Evolutionary conservation across 2,329 filamentous ascomycete genomes (phyloP).

Genomic region (Aspergillus sp.): DNA sequence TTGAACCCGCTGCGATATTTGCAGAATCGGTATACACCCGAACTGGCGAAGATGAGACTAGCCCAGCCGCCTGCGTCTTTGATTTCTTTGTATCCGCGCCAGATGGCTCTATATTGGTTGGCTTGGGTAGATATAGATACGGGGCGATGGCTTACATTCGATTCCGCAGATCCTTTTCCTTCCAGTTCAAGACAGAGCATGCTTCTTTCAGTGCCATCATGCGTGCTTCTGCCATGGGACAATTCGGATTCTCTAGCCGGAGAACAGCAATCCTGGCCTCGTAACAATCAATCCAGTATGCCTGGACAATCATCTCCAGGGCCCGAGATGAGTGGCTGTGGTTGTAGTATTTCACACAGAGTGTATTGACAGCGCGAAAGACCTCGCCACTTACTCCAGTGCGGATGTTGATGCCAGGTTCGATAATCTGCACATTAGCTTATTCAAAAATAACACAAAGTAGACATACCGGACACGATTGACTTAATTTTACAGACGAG

Average conservation of each 20-base stretch:
- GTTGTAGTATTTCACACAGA: conserved; percentile 25
- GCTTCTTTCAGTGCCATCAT: conserved; percentile 51
- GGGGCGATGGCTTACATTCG: conserved; percentile 13
- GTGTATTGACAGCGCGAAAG: conserved; percentile 16
- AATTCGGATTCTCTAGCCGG: conserved; percentile 32
- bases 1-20: conserved; percentile 55
- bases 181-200: conserved; percentile 51
- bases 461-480: conserved; percentile 10
- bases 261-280: conserved; percentile 46
- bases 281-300: conserved; percentile 54
- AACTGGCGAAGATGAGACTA: conserved; percentile 53
- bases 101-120: conserved; percentile 36
- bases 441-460: background rate
- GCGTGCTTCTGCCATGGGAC: conserved; percentile 45
- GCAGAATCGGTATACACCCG: conserved; percentile 57
- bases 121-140: background rate
- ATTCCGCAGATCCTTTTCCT: conserved; percentile 55
- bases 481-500: conserved; percentile 14
- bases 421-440: conserved; percentile 4
- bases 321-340: conserved; percentile 52
- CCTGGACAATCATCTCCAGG: conserved; percentile 56
- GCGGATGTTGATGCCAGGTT: conserved; percentile 11
- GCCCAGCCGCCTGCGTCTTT: conserved; percentile 54
- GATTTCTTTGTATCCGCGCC: conserved; percentile 57
- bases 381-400: conserved; percentile 8